Evolutionary conservation across 352 stramenopile species (phyloP), one percentile per base, ranked within the genome.

Genomic region (Saprolegnia parasitica): DNA sequence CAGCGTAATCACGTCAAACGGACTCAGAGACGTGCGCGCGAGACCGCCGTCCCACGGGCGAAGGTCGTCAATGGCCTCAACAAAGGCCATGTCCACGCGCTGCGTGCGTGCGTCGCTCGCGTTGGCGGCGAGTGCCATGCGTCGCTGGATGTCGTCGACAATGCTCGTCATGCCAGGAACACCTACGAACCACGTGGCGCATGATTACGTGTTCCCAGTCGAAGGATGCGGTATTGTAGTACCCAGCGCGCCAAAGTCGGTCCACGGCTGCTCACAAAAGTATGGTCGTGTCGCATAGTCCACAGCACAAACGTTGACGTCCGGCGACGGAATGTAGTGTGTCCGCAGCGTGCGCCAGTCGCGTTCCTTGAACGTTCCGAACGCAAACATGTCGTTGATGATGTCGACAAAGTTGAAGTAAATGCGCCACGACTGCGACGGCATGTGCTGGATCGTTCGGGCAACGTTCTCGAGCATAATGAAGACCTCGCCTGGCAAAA

Each of bases 321-420:
- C 2, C 13, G 24, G 10, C 24, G 24, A 35, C 29, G 29, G 2
- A 1, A 60, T 3, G 35, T 60, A 60, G 3, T 60, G 52, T 9
- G 52, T 26, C 20, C 9, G 52, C 52, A 60, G 3, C 3, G 4
- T 4, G 3, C 52, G 24, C 52, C 52, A 60, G 52, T 60, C 52
- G 20, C 52, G 52, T 9, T 60, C 52, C 35, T 60, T 60, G 35
- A 60, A 11, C 3, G 3, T 8, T 9, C 52, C 52, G 9, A 26
- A 24, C 24, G 52, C 52, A 24, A 60, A 60, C 3, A 60, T 3
- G 35, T 60, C 52, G 35, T 60, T 60, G 16, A 60, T 40, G 20
- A 60, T 60, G 9, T 60, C 52, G 13, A 60, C 52, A 24, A 60
- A 60, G 35, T 11, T 13, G n/a, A 13, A 60, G 35, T 60, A 60